These are phyloP conservation scores for Citrullus amarus DNA, from an alignment of 306 rosid genomes.

Conservation along the genomic window DNA sequence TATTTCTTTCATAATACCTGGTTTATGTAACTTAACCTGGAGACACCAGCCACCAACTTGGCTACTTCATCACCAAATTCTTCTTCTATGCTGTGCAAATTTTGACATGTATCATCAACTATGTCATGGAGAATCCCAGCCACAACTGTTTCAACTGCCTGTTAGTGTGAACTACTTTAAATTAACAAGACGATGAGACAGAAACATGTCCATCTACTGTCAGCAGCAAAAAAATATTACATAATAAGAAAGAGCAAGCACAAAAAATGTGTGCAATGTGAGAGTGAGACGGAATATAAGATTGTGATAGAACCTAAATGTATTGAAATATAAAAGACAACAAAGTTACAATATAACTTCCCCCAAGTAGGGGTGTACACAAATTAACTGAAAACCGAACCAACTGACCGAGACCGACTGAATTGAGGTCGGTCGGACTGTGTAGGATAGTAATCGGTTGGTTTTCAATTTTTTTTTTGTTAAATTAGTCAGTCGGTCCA, in stretches of 20 bases:
- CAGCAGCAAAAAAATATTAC: neutral
- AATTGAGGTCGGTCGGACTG: too few relatives aligned
- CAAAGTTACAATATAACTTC: too few relatives aligned
- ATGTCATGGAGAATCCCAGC: conserved; percentile 96
- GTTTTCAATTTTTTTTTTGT: too few relatives aligned
- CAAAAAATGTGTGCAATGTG: neutral
- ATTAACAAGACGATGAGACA: conserved; percentile 1
- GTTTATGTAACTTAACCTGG: conserved; percentile 80
- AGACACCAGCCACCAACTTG: conserved; percentile 83
- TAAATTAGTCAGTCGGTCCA: too few relatives aligned
- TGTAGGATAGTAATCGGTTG: too few relatives aligned
- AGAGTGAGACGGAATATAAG: neutral
- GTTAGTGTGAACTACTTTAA: conserved; percentile 21
- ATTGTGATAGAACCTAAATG: neutral
- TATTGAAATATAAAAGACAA: too few relatives aligned
- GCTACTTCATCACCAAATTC: conserved; percentile 82
- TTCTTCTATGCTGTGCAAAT: conserved; percentile 49
- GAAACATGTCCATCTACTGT: neutral
- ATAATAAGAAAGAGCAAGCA: neutral
- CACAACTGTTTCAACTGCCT: conserved; percentile 89
- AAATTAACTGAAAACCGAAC: too few relatives aligned
- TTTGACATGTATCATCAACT: conserved; percentile 73
- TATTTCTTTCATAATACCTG: conserved; percentile 44
- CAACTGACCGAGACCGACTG: too few relatives aligned
- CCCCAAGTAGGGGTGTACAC: too few relatives aligned